Base-by-base conservation (phyloP, 495 filamentous ascomycete species). In the Alectoria sarmentosa region DNA sequence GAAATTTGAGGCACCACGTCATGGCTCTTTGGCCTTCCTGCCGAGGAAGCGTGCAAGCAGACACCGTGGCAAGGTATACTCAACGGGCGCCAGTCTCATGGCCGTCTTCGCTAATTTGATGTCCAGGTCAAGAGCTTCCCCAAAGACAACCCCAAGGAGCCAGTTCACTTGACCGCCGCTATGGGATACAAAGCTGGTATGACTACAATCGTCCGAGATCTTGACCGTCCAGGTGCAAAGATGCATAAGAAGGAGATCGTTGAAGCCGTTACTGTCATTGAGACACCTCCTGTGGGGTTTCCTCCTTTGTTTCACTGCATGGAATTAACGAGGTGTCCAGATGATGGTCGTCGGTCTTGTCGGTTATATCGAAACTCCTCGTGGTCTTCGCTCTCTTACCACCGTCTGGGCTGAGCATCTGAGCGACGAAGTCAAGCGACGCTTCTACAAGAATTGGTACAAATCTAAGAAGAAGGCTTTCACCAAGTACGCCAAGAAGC, bases 401-500 rank as follows among this genome's bases (percentile, higher is more conserved):
- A 99, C 95, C 76, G 89, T 99, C 78, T 99, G 95, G 95, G 94
- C 94, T 76, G 92, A 97, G 85, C 95, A 99, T 80, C 79, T 99
- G 77, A 88, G 88, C 80, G 95, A 99, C 79, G 95, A 97, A 83
- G 78, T 99, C 80, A 96, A 95, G 85, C 89, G 95, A 70, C 92
- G 95, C 76, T 99, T 99, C 90, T 99, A 99, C 89, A 99, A 99
- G 91, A 99, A 99, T 86, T 99, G 95, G 95, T 99, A 99, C 90
- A 96, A 95, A 85, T 89, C 85, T 85, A 99, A 99, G 92, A 98
- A 96, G 90, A 99, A 99, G 92, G 95, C 95, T 64, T 99, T 98
- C 85, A 99, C 95, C 84, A 96, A 95, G 85, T 99, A 99, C 82
- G 90, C 95, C 85, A 98, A 97, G 90, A 93, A 96, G 86, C 90